A percentile compares a stretch with the other conserved stretches of the same genome.
Conservation (phyloP, 306 rosid genomes). For the Senna tora region DNA sequence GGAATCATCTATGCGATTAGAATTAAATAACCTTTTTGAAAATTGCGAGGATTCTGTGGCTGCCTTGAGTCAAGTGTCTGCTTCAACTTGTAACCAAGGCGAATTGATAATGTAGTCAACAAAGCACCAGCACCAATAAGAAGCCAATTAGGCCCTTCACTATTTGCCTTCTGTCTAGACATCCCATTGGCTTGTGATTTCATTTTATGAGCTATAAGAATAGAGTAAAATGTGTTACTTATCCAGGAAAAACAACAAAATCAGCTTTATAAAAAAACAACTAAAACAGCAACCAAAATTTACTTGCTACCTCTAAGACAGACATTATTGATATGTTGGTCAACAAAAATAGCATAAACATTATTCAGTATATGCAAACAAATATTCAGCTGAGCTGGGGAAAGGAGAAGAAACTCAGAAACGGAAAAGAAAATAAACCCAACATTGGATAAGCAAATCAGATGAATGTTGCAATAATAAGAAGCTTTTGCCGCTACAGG, state of each 20-base stretch:
- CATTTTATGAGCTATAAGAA: conserved; percentile 59
- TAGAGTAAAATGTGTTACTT: background rate
- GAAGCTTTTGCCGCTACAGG: background rate
- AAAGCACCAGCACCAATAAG: conserved; percentile 94
- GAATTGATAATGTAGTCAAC: conserved; percentile 81
- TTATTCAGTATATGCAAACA: background rate
- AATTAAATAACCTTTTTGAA: conserved; percentile 33
- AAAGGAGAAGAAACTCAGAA: background rate
- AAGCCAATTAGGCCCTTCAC: conserved; percentile 81
- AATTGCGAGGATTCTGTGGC: conserved; percentile 50
- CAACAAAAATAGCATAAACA: conserved; percentile 2
- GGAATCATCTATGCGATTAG: background rate
- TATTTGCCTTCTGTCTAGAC: conserved; percentile 58
- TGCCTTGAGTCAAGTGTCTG: conserved; percentile 75
- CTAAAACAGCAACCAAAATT: conserved; percentile 33
- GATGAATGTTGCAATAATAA: background rate
- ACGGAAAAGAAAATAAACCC: background rate
- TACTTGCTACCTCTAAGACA: background rate
- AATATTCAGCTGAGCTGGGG: background rate
- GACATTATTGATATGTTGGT: background rate
- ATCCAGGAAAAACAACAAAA: conserved; percentile 40
- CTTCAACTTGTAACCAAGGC: conserved; percentile 91
- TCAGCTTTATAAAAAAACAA: conserved; percentile 48
- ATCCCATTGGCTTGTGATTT: conserved; percentile 62
- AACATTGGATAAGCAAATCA: background rate